Base-by-base conservation (phyloP, 2,329 filamentous ascomycete genomes). In the Magnaporthiopsis incrustans region DNA sequence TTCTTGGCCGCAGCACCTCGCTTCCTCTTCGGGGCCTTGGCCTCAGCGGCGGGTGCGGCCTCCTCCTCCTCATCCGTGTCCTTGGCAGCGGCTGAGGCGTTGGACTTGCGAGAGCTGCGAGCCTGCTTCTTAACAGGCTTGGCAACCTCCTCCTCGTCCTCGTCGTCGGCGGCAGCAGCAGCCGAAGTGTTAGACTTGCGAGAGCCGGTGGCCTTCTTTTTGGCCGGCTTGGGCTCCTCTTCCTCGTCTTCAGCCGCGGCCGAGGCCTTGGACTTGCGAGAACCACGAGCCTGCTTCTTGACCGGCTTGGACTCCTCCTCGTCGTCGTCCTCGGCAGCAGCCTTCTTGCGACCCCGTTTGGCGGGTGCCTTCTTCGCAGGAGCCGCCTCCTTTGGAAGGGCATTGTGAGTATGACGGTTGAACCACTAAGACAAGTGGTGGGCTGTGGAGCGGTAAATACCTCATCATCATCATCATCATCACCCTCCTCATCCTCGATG, bases 321-420 rank as follows among this genome's bases (percentile, higher is more conserved):
- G 53, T 74, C 67, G 12, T 67, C 66, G 6, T 66, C 67, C 10
- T 70, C 68, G 57, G 64, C 68, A 10, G 66, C 67, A 11, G 69
- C 72, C 70, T 76, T 77, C 71, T 74, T 74, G 67, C 73, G 73
- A 58, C 73, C 70, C 33, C 76, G 74, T 71, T 79, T 78, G 60
- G 72, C 71, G 15, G 68, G 62, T 27, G 50, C 53, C 64, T 74
- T 74, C 68, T 76, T 74, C 56, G 73, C 67, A 30, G 70, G 53
- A 4, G 70, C 66, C 62, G 75, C 74, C 57, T 68, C 66, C 50
- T 63, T 61, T 61, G 25, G 70, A 71, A 56, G 66, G 68, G 25
- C 70, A 67, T 57, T 58, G 26, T 32, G 22, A 65, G 44, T 18
- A 58, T 12, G 15, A 12, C 10, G 30, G 27, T 27, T 57, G 59